Base-by-base conservation (phyloP, 352 stramenopile genomes). In the Proteromonas lacertae region DNA sequence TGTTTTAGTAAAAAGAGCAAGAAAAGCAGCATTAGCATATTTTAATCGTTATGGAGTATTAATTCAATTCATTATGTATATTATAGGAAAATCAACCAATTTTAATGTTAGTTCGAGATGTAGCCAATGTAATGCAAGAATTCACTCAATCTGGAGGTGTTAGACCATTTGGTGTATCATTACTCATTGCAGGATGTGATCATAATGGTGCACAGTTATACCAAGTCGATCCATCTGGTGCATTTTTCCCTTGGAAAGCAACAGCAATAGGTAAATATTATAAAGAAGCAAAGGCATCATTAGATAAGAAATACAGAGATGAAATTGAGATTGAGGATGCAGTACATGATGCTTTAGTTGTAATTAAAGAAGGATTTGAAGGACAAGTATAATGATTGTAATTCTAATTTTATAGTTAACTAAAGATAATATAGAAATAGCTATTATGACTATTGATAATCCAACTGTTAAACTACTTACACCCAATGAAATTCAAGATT, bases 171-270 rank as follows among this genome's bases (percentile, higher is more conserved):
- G 87, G 87, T 38, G 74, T 96, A n/a, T 91, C 69, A 21, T 65
- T 96, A 9, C 59, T 99, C 24, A 86, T 93, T 31, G 82, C 82
- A 3, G 87, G 84, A 38, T 91, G 88, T 44, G 82, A 96, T 44
- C 76, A 90, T 41, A 79, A 96, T 39, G 76, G 74, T 14, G 81
- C 87, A 29, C 62, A 90, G 51, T 57, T 99, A 20, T 99, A 92
- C 60, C 75, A 90, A 55, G 87, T 95, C 20, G 86, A 96, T 53
- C 83, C 83, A 5, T 90, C 68, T 6, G 86, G 86, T 22, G 65
- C 83, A 3, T 96, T 92, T 57, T 96, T 96, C 60, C 79, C 72
- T 29, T 99, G 87, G 87, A 95, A 96, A 56, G 87, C 87, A n/a
- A 95, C 81, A 21, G 87, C 87, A 8, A 96, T 97, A 53, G 87